Evolutionary conservation across 805 yeast genomes (phyloP).

Genomic region (Candida easanensis): DNA sequence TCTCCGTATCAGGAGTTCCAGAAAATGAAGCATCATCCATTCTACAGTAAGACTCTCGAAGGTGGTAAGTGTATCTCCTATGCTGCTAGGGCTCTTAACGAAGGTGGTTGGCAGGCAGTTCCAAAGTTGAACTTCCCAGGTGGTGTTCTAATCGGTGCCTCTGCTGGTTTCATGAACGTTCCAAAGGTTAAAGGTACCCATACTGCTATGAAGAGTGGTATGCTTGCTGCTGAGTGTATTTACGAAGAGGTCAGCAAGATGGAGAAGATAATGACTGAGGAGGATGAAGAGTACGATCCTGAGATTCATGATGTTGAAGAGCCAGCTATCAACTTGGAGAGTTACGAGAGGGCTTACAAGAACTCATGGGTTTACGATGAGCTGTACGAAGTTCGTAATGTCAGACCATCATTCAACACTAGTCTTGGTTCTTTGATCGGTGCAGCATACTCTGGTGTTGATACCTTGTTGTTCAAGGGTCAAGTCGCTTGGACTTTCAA

Average conservation of each 20-base stretch:
- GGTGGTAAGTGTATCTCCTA: constrained; percentile 94
- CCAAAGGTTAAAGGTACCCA: constrained; percentile 98
- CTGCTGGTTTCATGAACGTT: constrained; percentile 96
- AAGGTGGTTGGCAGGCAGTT: constrained; percentile 93
- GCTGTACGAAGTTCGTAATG: constrained; percentile 79
- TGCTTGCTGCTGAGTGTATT: constrained; percentile 88
- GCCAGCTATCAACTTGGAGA: constrained; percentile 46
- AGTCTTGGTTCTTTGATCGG: constrained; percentile 82
- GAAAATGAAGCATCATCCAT: constrained; percentile 89
- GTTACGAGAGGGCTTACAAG: constrained; percentile 64
- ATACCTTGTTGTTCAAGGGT: constrained; percentile 77
- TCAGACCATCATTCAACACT: constrained; percentile 85
- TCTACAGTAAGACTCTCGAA: constrained; percentile 64
- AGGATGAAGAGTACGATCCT: constrained; percentile 39
- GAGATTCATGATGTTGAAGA: constrained; percentile 38
- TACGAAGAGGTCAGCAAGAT: constrained; percentile 50
- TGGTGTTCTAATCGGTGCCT: constrained; percentile 90
- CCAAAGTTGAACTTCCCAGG: constrained; percentile 94
- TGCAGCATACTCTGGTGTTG: constrained; percentile 76
- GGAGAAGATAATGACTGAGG: constrained; percentile 38
- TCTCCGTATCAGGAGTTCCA: constrained; percentile 97
- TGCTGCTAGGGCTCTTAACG: constrained; percentile 95
- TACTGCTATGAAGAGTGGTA: constrained; percentile 94
- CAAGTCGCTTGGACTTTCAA: constrained; percentile 84
- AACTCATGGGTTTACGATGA: constrained; percentile 87